phyloP scores from a whole-genome alignment of 73 alveolate species.

The Halteria grandinella region DNA sequence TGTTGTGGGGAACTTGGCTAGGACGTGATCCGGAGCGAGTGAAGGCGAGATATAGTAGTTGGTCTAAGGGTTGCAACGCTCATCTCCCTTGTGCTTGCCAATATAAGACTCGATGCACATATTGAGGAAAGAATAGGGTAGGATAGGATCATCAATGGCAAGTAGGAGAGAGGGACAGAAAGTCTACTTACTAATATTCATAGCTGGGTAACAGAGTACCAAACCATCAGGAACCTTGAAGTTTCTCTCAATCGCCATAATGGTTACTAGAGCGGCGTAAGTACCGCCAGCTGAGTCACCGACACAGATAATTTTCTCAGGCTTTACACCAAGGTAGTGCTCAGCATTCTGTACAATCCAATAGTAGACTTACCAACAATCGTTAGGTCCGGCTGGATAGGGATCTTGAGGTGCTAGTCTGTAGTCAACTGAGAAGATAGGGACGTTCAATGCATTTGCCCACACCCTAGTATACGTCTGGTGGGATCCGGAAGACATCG shows the following conservation, averaged over 20 bases:
- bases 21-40: constrained; percentile 55
- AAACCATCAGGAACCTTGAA: constrained; percentile 86
- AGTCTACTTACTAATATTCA: constrained; percentile 37
- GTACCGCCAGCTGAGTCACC: constrained; percentile 88
- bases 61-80: constrained; percentile 51
- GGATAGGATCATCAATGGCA: constrained; percentile 77
- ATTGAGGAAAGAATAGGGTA: constrained; percentile 78
- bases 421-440: constrained; percentile 88
- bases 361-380: constrained; percentile 88
- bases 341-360: constrained; percentile 82
- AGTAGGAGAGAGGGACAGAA: constrained; percentile 79
- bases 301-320: constrained; percentile 66
- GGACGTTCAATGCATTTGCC: constrained; percentile 84
- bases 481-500: constrained; percentile 93
- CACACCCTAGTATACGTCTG: constrained; percentile 89
- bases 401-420: constrained; percentile 87
- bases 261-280: constrained; percentile 66
- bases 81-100: constrained; percentile 37
- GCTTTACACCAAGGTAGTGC: constrained; percentile 71
- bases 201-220: constrained; percentile 86
- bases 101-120: constrained; percentile 78
- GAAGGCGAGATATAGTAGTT: constrained; percentile 80
- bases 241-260: constrained; percentile 67
- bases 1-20: constrained; percentile 52
- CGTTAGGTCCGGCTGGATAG: constrained; percentile 90